phyloP scores from a whole-genome alignment of 1,284 basidiomycete genomes.

The Wallemia mellicola region DNA sequence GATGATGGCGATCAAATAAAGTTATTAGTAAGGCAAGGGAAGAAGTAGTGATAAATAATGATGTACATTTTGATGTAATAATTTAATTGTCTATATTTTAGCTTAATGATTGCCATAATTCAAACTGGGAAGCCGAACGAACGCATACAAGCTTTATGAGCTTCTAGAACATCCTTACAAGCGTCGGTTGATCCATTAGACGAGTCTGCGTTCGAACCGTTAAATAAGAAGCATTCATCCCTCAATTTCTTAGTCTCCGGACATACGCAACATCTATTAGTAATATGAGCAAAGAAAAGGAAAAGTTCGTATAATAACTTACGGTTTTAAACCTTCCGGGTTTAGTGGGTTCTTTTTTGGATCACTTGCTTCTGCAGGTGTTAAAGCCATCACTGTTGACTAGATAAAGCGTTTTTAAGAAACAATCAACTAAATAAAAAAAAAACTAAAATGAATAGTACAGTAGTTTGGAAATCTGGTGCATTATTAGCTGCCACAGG shows the following conservation, averaged over 20 bases:
- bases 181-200: not conserved
- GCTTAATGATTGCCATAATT: not conserved
- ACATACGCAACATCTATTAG: not conserved
- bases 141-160: not conserved
- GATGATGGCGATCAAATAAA: slow-evolving; percentile 58
- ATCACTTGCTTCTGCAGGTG: not conserved
- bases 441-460: not conserved
- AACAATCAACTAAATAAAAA: not conserved
- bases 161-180: not conserved
- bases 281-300: not conserved
- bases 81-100: not conserved
- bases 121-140: not conserved
- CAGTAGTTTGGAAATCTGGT: not conserved
- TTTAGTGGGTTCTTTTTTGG: not conserved
- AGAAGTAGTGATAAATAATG: slow-evolving; percentile 18
- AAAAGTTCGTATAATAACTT: not conserved
- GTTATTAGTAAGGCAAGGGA: slow-evolving; percentile 41
- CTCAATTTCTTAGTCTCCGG: not conserved
- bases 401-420: not conserved
- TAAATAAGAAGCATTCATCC: not conserved
- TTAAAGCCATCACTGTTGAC: not conserved
- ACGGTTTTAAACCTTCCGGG: not conserved
- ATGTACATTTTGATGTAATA: not conserved
- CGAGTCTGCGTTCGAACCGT: not conserved
- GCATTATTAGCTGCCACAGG: slow-evolving; percentile 20